Conservation (phyloP, 352 stramenopile species). For the Globisporangium iwayamae region DNA sequence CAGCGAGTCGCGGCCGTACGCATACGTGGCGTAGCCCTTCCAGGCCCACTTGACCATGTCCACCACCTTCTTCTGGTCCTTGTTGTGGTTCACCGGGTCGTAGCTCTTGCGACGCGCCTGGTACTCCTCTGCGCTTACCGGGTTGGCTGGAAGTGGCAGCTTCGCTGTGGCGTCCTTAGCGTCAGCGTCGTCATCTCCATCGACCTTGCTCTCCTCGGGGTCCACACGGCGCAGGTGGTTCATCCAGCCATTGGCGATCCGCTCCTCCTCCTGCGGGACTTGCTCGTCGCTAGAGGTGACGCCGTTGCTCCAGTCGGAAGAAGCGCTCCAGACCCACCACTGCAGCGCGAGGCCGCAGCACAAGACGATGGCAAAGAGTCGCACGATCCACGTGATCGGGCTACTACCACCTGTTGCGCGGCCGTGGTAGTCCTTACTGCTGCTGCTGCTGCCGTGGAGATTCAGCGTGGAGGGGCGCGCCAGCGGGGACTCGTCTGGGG, state of each 20-base stretch:
- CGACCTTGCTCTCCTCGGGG: conserved; percentile 1
- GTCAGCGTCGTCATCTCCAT: neutral
- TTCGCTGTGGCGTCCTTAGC: conserved; percentile 13
- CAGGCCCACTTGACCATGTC: conserved; percentile 77
- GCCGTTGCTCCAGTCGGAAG: neutral
- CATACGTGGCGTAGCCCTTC: conserved; percentile 69
- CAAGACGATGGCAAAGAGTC: conserved; percentile 36
- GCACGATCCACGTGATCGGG: conserved; percentile 34
- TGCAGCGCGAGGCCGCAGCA: conserved; percentile 41
- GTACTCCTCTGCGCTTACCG: conserved; percentile 31
- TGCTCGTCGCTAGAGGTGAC: neutral
- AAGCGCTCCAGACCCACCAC: conserved; percentile 41
- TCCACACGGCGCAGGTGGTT: conserved; percentile 36
- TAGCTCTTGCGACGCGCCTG: conserved; percentile 35
- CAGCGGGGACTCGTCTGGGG: conserved; percentile 15
- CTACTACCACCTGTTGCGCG: conserved; percentile 4
- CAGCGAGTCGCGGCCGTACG: conserved; percentile 69
- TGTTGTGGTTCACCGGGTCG: conserved; percentile 42
- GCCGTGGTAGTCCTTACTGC: neutral
- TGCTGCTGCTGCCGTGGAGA: neutral
- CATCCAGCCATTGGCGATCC: conserved; percentile 29
- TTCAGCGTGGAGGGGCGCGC: neutral
- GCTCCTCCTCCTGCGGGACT: neutral
- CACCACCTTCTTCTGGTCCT: conserved; percentile 55
- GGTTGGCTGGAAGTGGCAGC: conserved; percentile 18